Percentiles rank a stretch among this genome's conserved stretches.
These are phyloP conservation scores for Cryptococcus sp. DNA, from an alignment of 1,284 basidiomycete species.

Conservation along the genomic window DNA sequence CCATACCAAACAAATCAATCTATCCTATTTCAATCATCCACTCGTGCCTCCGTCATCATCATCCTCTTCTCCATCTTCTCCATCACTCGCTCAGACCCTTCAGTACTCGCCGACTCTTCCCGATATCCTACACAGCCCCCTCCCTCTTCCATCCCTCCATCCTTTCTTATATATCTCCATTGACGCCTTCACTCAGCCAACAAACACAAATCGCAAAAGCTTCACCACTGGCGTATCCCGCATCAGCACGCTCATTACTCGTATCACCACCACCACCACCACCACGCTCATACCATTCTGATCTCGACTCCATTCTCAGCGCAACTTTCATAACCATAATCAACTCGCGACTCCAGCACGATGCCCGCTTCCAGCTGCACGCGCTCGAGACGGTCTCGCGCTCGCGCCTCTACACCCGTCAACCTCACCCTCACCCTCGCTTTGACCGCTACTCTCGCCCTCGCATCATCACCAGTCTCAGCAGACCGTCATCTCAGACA, in stretches of 20 bases:
- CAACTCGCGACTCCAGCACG: constrained; percentile 6
- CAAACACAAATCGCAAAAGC: background rate
- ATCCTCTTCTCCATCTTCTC: too few relatives aligned
- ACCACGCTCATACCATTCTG: too few relatives aligned
- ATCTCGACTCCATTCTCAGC: too few relatives aligned
- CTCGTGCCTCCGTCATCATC: too few relatives aligned
- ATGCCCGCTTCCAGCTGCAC: background rate
- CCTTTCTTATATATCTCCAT: background rate
- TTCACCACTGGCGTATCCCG: background rate
- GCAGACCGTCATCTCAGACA: constrained; percentile 17
- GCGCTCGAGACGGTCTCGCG: background rate
- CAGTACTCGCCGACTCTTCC: too few relatives aligned
- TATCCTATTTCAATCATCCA: too few relatives aligned
- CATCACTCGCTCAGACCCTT: too few relatives aligned
- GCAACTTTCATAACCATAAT: constrained; percentile 3
- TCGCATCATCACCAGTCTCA: too few relatives aligned
- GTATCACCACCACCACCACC: too few relatives aligned
- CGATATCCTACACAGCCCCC: background rate
- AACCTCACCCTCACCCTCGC: constrained; percentile 5
- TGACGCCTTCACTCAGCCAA: background rate
- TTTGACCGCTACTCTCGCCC: background rate
- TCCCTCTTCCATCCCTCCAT: background rate
- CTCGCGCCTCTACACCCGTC: constrained; percentile 5
- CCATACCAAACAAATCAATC: too few relatives aligned
- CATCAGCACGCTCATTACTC: too few relatives aligned